Evolutionary conservation across 164 flowering plant genomes (phyloP).

Genomic region (Sedum album): DNA sequence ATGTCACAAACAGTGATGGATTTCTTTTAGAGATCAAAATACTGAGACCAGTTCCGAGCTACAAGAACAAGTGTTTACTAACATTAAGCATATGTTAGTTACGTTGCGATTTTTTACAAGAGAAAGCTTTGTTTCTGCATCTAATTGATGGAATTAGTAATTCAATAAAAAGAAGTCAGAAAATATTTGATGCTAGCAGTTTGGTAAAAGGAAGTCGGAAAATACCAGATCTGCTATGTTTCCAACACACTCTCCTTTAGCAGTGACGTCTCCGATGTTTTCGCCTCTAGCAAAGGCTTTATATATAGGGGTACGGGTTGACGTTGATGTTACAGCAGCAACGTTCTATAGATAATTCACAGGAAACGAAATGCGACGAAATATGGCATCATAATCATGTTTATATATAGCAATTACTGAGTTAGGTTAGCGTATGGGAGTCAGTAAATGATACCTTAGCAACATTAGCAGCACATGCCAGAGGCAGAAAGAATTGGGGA

Average conservation of each 20-base stretch:
- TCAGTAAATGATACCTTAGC: background rate
- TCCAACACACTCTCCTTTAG: constrained; percentile 98
- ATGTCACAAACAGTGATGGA: constrained; percentile 79
- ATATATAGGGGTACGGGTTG: constrained; percentile 97
- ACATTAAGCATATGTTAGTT: background rate
- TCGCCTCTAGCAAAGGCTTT: constrained; percentile 99
- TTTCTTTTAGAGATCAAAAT: constrained; percentile 78
- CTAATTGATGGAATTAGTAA: background rate
- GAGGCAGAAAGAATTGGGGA: constrained; percentile 93
- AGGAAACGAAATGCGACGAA: background rate
- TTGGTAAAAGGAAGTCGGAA: background rate
- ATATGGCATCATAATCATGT: background rate
- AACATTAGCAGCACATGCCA: constrained; percentile 50
- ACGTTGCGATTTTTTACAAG: background rate
- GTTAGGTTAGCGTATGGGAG: background rate
- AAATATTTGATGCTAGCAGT: background rate
- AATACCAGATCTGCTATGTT: constrained; percentile 95
- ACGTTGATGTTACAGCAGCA: constrained; percentile 94
- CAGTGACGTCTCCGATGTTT: constrained; percentile 98
- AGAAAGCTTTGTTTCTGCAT: background rate
- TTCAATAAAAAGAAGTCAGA: background rate
- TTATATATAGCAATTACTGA: background rate
- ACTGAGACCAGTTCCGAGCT: constrained; percentile 96
- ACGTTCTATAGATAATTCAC: constrained; percentile 55
- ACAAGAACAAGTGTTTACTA: constrained; percentile 24